These are phyloP conservation scores for Fennellomyces sp. DNA, from an alignment of 371 early-diverging fungal genomes.

Conservation along the genomic window DNA sequence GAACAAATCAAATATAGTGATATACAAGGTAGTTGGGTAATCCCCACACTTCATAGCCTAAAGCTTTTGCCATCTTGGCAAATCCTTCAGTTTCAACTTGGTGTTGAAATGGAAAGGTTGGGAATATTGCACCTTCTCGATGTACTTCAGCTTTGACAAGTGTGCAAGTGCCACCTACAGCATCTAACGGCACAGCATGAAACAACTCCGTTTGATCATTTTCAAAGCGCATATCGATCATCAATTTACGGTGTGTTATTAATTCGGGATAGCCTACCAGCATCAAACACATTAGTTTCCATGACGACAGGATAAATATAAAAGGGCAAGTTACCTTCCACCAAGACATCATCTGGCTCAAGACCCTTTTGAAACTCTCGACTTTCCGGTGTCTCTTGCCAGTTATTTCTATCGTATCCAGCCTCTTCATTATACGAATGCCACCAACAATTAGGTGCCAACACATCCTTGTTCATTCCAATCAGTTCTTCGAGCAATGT, in stretches of 20 bases:
- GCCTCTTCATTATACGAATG: conserved; percentile 47
- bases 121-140: conserved; percentile 70
- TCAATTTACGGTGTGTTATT: conserved; percentile 42
- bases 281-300: conserved; percentile 15
- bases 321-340: conserved; percentile 32
- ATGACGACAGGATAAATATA: conserved; percentile 6
- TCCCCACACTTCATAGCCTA: conserved; percentile 53
- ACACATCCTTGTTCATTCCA: conserved; percentile 57
- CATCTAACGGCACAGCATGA: conserved; percentile 54
- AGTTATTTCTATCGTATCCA: conserved; percentile 60
- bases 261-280: conserved; percentile 41
- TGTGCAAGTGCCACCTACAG: conserved; percentile 69
- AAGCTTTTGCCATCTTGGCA: conserved; percentile 72
- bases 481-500: conserved; percentile 56
- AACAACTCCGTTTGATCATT: conserved; percentile 23
- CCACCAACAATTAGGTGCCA: conserved; percentile 61
- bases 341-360: conserved; percentile 26
- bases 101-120: conserved; percentile 64
- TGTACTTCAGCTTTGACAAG: conserved; percentile 68
- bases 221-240: conserved; percentile 47
- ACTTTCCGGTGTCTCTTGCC: conserved; percentile 63
- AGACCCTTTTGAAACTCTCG: conserved; percentile 46
- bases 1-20: conserved; percentile 31
- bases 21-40: conserved; percentile 50
- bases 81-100: conserved; percentile 81